Percentiles rank a stretch among this genome's conserved stretches.
Evolutionary conservation across 164 flowering plant genomes (phyloP).

Genomic region (Kalanchoe fedtschenkoi): DNA sequence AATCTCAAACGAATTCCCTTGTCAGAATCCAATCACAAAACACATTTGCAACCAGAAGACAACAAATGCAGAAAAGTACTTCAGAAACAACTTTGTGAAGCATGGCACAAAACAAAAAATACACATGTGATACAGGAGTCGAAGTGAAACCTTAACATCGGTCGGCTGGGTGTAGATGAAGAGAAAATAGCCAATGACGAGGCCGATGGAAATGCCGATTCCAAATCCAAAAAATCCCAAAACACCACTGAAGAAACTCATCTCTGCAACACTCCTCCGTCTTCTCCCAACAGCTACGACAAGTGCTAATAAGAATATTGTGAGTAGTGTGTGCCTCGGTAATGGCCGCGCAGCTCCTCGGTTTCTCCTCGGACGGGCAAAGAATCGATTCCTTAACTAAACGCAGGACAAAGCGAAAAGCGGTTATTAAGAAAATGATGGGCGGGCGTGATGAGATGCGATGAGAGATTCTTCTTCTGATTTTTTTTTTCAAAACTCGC

Average conservation of each 20-base stretch:
- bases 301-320: not conserved
- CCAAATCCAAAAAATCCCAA: slow-evolving; percentile 75
- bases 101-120: not conserved
- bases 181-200: slow-evolving; percentile 57
- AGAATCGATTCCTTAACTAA: no score
- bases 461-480: no score
- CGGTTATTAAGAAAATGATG: no score
- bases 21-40: not conserved
- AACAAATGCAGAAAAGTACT: not conserved
- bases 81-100: not conserved
- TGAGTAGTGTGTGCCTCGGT: no score
- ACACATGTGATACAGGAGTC: not conserved
- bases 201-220: slow-evolving; percentile 54
- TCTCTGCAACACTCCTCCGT: slow-evolving; percentile 15
- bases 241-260: slow-evolving; percentile 64
- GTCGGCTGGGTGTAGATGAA: slow-evolving; percentile 70
- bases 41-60: not conserved
- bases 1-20: not conserved
- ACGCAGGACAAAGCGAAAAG: no score
- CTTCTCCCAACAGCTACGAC: not conserved
- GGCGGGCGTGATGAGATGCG: no score
- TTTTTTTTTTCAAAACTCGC: no score
- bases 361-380: no score
- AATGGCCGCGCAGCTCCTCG: not conserved
- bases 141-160: slow-evolving; percentile 58